Evolutionary conservation across 352 stramenopile genomes (phyloP).

Genomic region (Phytopythium kandeliae): DNA sequence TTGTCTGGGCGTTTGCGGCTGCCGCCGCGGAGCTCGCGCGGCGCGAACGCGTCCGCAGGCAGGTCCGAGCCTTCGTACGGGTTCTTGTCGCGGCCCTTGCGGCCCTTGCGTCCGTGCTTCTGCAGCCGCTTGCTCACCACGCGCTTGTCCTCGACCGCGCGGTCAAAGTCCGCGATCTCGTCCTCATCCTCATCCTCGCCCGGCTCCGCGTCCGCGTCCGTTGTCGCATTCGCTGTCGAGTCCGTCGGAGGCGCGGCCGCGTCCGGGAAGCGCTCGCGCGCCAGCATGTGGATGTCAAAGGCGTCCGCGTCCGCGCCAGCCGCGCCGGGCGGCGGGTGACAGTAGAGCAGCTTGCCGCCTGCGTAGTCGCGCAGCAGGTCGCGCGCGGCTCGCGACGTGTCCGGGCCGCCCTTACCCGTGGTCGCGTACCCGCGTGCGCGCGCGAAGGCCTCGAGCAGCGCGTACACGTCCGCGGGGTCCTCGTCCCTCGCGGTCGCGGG

Average conservation of each 20-base stretch:
- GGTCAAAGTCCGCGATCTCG: conserved; percentile 69
- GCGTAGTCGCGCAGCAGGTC: conserved; percentile 98
- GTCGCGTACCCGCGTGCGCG: conserved; percentile 90
- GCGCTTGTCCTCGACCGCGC: conserved; percentile 59
- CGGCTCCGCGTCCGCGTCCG: conserved; percentile 5
- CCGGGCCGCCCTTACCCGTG: conserved; percentile 91
- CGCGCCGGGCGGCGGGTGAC: conserved; percentile 92
- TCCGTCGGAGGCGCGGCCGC: conserved; percentile 3
- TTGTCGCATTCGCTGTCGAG: no score
- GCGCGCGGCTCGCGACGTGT: conserved; percentile 93
- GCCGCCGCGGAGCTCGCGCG: conserved; percentile 66
- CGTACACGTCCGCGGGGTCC: conserved; percentile 74
- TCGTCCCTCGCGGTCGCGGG: conserved; percentile 66
- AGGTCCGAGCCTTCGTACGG: conserved; percentile 92
- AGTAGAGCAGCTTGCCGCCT: conserved; percentile 96
- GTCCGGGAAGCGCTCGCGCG: conserved; percentile 55
- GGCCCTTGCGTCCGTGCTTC: conserved; percentile 95
- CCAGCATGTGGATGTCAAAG: conserved; percentile 76
- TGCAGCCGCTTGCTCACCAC: conserved; percentile 80
- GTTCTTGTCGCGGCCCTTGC: conserved; percentile 96
- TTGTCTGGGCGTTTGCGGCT: conserved; percentile 60
- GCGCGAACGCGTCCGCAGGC: conserved; percentile 29
- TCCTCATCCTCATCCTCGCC: conserved; percentile 20
- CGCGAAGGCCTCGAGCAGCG: conserved; percentile 75
- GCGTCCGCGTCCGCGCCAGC: conserved; percentile 39